Evolutionary conservation across 768 basidiomycete species (phyloP).

Genomic region (Phlebiopsis flavidoalba): DNA sequence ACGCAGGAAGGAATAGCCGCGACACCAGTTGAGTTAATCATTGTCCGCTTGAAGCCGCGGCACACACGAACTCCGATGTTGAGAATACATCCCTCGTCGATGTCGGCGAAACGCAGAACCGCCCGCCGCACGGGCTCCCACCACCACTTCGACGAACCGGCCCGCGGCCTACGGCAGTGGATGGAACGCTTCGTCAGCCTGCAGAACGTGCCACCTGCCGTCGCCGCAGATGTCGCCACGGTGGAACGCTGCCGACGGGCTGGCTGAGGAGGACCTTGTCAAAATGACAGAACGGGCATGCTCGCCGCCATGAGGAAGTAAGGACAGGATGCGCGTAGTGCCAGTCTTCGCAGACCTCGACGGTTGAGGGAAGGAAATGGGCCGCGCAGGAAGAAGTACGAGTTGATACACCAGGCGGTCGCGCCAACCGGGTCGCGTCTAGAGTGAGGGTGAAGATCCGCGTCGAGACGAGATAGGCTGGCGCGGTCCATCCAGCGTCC

Average conservation of each 20-base stretch:
- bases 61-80: constrained; percentile 25
- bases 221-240: constrained; percentile 59
- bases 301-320: constrained; percentile 12
- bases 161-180: constrained; percentile 35
- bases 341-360: constrained; percentile 74
- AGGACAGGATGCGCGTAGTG: constrained; percentile 47
- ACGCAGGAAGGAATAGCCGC: not conserved
- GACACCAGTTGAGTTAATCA: not conserved
- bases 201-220: constrained; percentile 60
- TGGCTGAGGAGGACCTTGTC: constrained; percentile 63
- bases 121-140: constrained; percentile 72
- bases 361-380: constrained; percentile 62
- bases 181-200: constrained; percentile 43
- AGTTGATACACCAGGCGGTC: constrained; percentile 74
- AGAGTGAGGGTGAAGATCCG: constrained; percentile 71
- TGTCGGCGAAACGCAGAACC: constrained; percentile 65
- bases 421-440: constrained; percentile 58
- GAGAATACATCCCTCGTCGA: constrained; percentile 25
- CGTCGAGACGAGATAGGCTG: constrained; percentile 58
- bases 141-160: constrained; percentile 48
- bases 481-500: constrained; percentile 33
- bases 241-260: constrained; percentile 75
- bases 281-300: constrained; percentile 58
- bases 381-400: constrained; percentile 70
- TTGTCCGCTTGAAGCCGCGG: constrained; percentile 10